Base-by-base conservation (phyloP, 495 filamentous ascomycete species). In the Schizothecium vesticola region DNA sequence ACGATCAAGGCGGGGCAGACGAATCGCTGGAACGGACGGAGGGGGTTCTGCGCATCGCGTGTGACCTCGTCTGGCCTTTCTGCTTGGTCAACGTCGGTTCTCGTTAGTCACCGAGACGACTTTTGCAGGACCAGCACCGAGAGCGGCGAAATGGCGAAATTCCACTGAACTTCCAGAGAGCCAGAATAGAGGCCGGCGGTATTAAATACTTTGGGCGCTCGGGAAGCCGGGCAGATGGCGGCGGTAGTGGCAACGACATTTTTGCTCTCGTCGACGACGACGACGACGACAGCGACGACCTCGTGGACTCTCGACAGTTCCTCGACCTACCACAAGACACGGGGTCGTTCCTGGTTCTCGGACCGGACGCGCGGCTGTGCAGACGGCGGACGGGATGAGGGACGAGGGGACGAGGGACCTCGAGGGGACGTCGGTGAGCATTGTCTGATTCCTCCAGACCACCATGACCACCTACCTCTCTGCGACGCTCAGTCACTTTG, bases 11-110 rank as follows among this genome's bases (percentile, higher is more conserved):
- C 69, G 66, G 43, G 70, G 58, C 61, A 70, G 67, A 67, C 59
- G 73, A 70, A 69, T 66, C 64, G 72, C 59, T 72, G 70, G 70
- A 67, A 65, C 65, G 70, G 67, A 71, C 72, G 65, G 66, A 29
- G 51, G 64, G 70, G 65, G 56, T 64, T 64, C 57, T 33, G 69
- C 64, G 22, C 60, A 69, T 58, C 56, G 36, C 74, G 68, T 75
- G 71, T 75, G 73, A 76, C 73, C 73, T 65, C 31, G 29, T 71
- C 66, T 61, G 63, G 61, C 29, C 61, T n/a, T 19, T 71, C 67
- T 76, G 66, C 71, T 71, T 75, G 74, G 72, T 72, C 59, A 59
- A 22, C 29, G 60, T 13, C 59, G 64, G 57, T 72, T 69, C 64
- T 55, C 57, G 66, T 72, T 71, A 70, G 72, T 73, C 71, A 73